Base-by-base conservation (phyloP, 2,329 filamentous ascomycete species). In the Aspergillus thermomutatus region DNA sequence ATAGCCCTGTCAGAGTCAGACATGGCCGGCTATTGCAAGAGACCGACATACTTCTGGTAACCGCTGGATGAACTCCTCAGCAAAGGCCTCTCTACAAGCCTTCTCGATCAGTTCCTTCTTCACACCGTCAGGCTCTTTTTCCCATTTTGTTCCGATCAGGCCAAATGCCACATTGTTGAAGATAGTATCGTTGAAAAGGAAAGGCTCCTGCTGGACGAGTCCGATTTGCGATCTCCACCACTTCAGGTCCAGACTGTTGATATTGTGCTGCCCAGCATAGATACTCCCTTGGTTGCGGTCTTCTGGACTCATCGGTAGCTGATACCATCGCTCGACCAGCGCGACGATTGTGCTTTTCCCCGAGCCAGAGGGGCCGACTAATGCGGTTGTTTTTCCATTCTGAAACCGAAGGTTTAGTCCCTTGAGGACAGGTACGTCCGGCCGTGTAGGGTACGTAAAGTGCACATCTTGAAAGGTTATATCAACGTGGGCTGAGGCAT, bases 71-170 rank as follows among this genome's bases (percentile, higher is more conserved):
- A 88, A 90, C 55, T 89, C 87, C 62, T 88, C 83, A 0, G 87
- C 87, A 69, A 88, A 89, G 0, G 87, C 83, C 65, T 89, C 86
- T 46, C 79, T 77, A 60, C 87, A 89, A 5, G 88, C 88, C 41
- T 83, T 80, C 58, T 80, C 79, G 3, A 89, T 79, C 66, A 49
- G 80, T 78, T 52, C 82, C 76, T 55, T 82, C 76, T 77, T 72
- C 8, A 69, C 66, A 1, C 45, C 63, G 3, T 70, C 70, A 4
- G 64, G 57, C 28, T 67, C 65, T 50, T 72, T 58, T 52, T 75
- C 72, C 71, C 71, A 75, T 49, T 66, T 47, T 0, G 71, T 72
- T 2, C 68, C 72, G 11, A 69, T 61, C 2, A 88, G 69, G 0
- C 87, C 87, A 60, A 82, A 80, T 0, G 81, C 79, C 6, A 89